phyloP scores from a whole-genome alignment of 2,329 filamentous ascomycete species.

The Penicillium expansum region DNA sequence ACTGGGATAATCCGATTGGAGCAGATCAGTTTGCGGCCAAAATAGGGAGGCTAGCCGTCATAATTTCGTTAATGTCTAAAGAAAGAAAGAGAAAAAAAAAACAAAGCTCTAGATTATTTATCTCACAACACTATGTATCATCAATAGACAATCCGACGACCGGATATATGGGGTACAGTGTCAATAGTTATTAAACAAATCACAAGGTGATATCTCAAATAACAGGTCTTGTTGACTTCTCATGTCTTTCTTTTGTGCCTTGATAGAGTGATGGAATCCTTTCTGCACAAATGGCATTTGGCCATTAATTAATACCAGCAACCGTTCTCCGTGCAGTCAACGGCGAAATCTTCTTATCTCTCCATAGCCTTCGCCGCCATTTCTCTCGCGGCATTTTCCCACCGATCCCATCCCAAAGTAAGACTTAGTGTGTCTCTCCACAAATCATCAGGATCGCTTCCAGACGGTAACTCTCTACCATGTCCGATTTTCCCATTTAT shows the following conservation, averaged over 20 bases:
- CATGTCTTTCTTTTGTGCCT: too few relatives aligned
- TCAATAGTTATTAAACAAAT: too few relatives aligned
- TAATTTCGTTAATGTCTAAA: not conserved
- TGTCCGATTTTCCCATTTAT: slow-evolving; percentile 15
- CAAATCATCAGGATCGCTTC: slow-evolving; percentile 15
- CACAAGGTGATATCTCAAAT: too few relatives aligned
- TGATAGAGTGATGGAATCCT: not conserved
- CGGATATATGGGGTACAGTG: too few relatives aligned
- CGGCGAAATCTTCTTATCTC: not conserved
- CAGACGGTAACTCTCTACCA: slow-evolving; percentile 12
- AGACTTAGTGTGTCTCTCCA: slow-evolving; percentile 20
- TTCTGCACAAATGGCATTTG: too few relatives aligned
- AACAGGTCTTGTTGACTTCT: too few relatives aligned
- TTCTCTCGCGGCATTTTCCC: slow-evolving; percentile 8
- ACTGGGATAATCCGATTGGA: too few relatives aligned
- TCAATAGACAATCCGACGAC: too few relatives aligned
- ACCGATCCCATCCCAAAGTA: slow-evolving; percentile 17
- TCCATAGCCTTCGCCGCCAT: not conserved
- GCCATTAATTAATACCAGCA: not conserved
- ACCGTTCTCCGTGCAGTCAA: not conserved
- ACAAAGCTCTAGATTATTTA: too few relatives aligned
- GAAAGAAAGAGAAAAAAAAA: too few relatives aligned
- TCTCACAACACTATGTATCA: too few relatives aligned
- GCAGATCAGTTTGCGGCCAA: too few relatives aligned
- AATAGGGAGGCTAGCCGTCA: not conserved